Evolutionary conservation across 768 basidiomycete species (phyloP).

Genomic region (Tricholoma furcatifolium): DNA sequence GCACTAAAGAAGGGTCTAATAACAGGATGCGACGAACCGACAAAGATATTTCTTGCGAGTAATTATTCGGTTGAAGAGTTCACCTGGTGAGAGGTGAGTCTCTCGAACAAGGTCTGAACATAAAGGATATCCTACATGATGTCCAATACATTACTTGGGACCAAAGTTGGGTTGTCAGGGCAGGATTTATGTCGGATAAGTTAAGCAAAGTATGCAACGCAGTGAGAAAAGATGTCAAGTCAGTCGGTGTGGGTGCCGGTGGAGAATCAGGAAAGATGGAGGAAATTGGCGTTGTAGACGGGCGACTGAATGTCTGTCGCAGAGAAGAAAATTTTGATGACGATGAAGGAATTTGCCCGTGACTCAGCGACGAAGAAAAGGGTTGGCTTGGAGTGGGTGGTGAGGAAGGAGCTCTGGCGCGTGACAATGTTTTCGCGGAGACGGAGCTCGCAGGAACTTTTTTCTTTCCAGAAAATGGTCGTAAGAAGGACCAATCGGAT

Average conservation of each 20-base stretch:
- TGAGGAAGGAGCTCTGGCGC: conserved; percentile 38
- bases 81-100: conserved; percentile 47
- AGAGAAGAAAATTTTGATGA: conserved; percentile 67
- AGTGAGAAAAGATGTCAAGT: conserved; percentile 79
- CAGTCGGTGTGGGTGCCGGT: conserved; percentile 42
- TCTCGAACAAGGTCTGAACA: background rate
- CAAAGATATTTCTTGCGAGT: conserved; percentile 96
- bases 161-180: conserved; percentile 85
- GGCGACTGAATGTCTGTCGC: conserved; percentile 56
- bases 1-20: background rate
- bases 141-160: conserved; percentile 99
- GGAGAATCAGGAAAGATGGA: conserved; percentile 48
- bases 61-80: conserved; percentile 81
- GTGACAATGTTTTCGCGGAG: conserved; percentile 28
- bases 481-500: conserved; percentile 91
- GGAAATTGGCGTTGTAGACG: conserved; percentile 46
- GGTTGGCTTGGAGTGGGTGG: conserved; percentile 53
- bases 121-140: conserved; percentile 60
- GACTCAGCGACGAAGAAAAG: conserved; percentile 49
- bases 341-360: conserved; percentile 40
- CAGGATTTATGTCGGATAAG: conserved; percentile 88
- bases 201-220: conserved; percentile 82
- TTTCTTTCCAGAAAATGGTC: conserved; percentile 68
- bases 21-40: conserved; percentile 45
- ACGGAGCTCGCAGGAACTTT: conserved; percentile 37